Percentiles rank a stretch among this genome's conserved stretches.
Evolutionary conservation across 805 yeast genomes (phyloP).

Genomic region (Kluyveromyces siamensis): DNA sequence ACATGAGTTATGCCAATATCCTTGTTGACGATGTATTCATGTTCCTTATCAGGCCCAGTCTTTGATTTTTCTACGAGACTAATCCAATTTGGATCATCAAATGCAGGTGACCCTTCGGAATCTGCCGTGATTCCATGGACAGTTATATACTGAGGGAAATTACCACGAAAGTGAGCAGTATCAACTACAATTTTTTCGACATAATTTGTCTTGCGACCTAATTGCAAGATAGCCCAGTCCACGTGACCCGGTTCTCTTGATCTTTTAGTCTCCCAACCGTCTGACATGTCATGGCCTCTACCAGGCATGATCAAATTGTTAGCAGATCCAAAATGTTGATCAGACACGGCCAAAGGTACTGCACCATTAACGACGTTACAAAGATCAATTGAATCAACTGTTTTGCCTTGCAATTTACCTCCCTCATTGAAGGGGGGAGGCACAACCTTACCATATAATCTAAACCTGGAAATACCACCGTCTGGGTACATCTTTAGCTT

Average conservation of each 20-base stretch:
- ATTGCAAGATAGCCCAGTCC: slow-evolving; percentile 83
- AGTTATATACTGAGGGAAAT: slow-evolving; percentile 75
- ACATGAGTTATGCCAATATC: slow-evolving; percentile 54
- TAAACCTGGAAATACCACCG: slow-evolving; percentile 94
- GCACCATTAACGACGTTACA: slow-evolving; percentile 87
- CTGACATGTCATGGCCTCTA: slow-evolving; percentile 92
- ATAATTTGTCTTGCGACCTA: slow-evolving; percentile 53
- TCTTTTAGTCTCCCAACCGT: slow-evolving; percentile 96
- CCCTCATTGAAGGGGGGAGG: slow-evolving; percentile 32
- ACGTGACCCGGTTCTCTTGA: slow-evolving; percentile 76
- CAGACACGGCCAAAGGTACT: slow-evolving; percentile 71
- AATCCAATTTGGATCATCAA: slow-evolving; percentile 48
- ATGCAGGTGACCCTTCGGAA: slow-evolving; percentile 29
- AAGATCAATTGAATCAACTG: slow-evolving; percentile 43
- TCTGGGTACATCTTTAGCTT: slow-evolving; percentile 92
- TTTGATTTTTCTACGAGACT: slow-evolving; percentile 56
- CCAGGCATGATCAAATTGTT: slow-evolving; percentile 88
- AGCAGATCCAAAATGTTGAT: slow-evolving; percentile 91
- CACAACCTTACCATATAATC: slow-evolving; percentile 75
- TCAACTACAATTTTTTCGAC: slow-evolving; percentile 62
- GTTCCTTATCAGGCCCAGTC: slow-evolving; percentile 81
- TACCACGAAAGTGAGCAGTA: slow-evolving; percentile 92
- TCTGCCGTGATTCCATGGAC: slow-evolving; percentile 49
- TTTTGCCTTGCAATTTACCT: not conserved
- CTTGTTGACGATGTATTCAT: slow-evolving; percentile 35